A percentile compares a stretch with the other conserved stretches of the same genome.
phyloP scores from a whole-genome alignment of 2,329 filamentous ascomycete species.

The Zasmidium cellare region DNA sequence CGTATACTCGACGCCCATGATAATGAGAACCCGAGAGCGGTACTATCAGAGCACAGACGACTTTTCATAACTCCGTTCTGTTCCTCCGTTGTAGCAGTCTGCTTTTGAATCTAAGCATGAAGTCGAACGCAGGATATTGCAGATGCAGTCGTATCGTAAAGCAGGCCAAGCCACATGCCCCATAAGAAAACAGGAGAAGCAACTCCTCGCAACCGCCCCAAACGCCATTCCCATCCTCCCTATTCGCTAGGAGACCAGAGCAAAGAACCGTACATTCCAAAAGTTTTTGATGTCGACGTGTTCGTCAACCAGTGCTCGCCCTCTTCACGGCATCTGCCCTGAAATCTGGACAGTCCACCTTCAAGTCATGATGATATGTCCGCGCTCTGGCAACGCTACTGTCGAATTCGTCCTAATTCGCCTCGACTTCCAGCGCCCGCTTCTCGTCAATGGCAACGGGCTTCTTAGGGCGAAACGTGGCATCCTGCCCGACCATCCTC shows the following conservation, averaged over 20 bases:
- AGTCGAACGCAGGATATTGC: neutral
- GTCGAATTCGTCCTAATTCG: constrained; percentile 16
- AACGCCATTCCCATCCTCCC: neutral
- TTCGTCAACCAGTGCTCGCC: neutral
- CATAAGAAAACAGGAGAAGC: neutral
- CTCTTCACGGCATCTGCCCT: neutral
- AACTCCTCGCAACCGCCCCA: neutral
- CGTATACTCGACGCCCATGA: too few relatives aligned
- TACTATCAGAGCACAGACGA: neutral
- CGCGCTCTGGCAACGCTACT: neutral
- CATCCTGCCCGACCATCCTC: constrained; percentile 86
- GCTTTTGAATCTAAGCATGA: neutral
- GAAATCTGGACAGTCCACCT: neutral
- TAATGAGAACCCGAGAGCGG: neutral
- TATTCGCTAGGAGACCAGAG: neutral
- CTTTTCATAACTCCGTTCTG: neutral
- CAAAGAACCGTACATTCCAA: neutral
- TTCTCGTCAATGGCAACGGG: constrained; percentile 21
- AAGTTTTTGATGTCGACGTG: neutral
- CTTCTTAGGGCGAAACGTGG: constrained; percentile 61
- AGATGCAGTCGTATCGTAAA: neutral
- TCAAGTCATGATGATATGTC: neutral
- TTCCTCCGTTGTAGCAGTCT: neutral
- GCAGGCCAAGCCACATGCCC: neutral
- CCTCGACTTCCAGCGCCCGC: constrained; percentile 21